A percentile compares a stretch with the other conserved stretches of the same genome.
Conservation (phyloP, 768 basidiomycete species). For the Plicaturopsis crispa region DNA sequence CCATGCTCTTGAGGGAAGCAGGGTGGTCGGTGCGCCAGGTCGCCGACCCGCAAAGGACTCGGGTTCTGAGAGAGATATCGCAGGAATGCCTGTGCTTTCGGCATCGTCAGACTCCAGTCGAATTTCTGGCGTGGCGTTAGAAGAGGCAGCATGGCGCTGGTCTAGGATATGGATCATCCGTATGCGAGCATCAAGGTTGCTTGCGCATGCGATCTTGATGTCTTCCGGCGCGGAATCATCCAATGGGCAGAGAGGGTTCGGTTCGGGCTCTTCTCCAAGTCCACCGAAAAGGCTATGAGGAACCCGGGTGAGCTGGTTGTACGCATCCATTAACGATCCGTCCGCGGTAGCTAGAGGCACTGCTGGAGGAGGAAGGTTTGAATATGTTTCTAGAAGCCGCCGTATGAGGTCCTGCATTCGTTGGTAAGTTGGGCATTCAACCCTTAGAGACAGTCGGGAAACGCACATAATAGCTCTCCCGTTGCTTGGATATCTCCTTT, state of each 20-base stretch:
- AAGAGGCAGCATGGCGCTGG: constrained; percentile 15
- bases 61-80: constrained; percentile 26
- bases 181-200: constrained; percentile 48
- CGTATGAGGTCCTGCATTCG: constrained; percentile 55
- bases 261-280: constrained; percentile 47
- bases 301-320: constrained; percentile 49
- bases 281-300: constrained; percentile 40
- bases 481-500: constrained; percentile 47
- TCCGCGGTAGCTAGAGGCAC: constrained; percentile 35
- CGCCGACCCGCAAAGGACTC: constrained; percentile 19
- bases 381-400: constrained; percentile 51
- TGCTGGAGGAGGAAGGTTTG: constrained; percentile 32
- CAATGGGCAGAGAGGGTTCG: constrained; percentile 37
- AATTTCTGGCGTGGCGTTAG: constrained; percentile 29
- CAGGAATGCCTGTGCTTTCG: constrained; percentile 5
- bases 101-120: constrained; percentile 26
- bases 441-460: background rate
- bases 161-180: constrained; percentile 27
- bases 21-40: constrained; percentile 28
- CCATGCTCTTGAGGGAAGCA: constrained; percentile 39
- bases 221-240: constrained; percentile 36
- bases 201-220: constrained; percentile 41
- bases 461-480: constrained; percentile 69
- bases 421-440: constrained; percentile 6
- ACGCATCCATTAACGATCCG: constrained; percentile 37